Evolutionary conservation across 306 rosid genomes (phyloP).

Genomic region (Cicer chorassanicum): DNA sequence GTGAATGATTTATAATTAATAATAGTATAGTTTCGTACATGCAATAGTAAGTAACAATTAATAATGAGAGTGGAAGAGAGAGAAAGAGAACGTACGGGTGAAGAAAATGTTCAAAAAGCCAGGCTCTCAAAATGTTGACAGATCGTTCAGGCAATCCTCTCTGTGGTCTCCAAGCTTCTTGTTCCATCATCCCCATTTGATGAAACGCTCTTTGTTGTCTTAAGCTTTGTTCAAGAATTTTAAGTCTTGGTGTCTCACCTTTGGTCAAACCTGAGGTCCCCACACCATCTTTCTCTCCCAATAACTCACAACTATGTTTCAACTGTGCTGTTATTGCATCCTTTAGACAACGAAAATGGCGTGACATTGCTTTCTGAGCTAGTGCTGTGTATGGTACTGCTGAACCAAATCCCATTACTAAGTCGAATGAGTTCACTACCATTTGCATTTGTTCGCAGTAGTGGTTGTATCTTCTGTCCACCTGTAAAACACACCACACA

Average conservation of each 20-base stretch:
- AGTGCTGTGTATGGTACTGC: slow-evolving; percentile 90
- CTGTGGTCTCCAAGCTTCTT: slow-evolving; percentile 99
- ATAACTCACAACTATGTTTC: slow-evolving; percentile 76
- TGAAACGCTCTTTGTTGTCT: slow-evolving; percentile 97
- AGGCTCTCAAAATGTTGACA: slow-evolving; percentile 95
- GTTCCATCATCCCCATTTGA: slow-evolving; percentile 98
- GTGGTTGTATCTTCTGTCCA: slow-evolving; percentile 85
- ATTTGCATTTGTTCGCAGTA: slow-evolving; percentile 97
- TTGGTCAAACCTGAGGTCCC: slow-evolving; percentile 82
- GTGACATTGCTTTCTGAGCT: slow-evolving; percentile 95
- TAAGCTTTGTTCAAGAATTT: slow-evolving; percentile 81
- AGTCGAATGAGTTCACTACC: slow-evolving; percentile 91
- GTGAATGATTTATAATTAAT: too few species aligned
- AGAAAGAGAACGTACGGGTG: slow-evolving; percentile 76
- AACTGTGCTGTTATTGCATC: slow-evolving; percentile 77
- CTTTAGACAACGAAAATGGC: slow-evolving; percentile 89
- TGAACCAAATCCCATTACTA: slow-evolving; percentile 89
- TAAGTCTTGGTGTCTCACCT: slow-evolving; percentile 95
- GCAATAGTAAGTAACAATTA: background rate
- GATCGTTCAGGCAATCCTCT: slow-evolving; percentile 98
- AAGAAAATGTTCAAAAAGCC: slow-evolving; percentile 99
- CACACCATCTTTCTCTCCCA: slow-evolving; percentile 89
- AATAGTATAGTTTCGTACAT: background rate
- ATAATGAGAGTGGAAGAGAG: slow-evolving; percentile 34
- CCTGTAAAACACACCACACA: slow-evolving; percentile 51